Evolutionary conservation across 768 basidiomycete species (phyloP).

Genomic region (Gymnopilus dilepis): DNA sequence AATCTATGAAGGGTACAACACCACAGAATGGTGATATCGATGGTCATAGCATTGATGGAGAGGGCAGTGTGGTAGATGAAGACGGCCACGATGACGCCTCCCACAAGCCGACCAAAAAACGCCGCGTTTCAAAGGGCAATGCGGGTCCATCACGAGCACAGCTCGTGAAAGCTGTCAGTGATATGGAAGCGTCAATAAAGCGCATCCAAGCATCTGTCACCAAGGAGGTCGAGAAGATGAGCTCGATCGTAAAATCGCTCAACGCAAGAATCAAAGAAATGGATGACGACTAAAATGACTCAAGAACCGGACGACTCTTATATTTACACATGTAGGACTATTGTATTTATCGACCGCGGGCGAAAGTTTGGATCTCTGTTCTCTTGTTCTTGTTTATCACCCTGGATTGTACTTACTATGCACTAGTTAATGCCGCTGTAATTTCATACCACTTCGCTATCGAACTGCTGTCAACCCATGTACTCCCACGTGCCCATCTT

Average conservation of each 20-base stretch:
- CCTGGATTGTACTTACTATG: conserved; percentile 33
- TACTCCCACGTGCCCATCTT: conserved; percentile 11
- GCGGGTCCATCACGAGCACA: conserved; percentile 34
- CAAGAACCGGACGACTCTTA: conserved; percentile 1
- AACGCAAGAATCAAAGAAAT: conserved; percentile 39
- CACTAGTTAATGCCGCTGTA: conserved; percentile 29
- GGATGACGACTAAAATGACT: conserved; percentile 34
- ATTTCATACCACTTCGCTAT: conserved; percentile 26
- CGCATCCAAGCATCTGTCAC: conserved; percentile 38
- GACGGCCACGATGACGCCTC: conserved; percentile 36
- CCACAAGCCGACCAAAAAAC: conserved; percentile 38
- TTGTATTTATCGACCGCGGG: conserved; percentile 21
- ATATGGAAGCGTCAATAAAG: conserved; percentile 41
- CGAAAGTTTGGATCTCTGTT: conserved; percentile 25
- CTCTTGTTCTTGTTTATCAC: conserved; percentile 25
- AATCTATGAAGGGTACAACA: conserved; percentile 25
- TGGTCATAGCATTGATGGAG: conserved; percentile 30
- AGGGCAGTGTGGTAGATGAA: conserved; percentile 42
- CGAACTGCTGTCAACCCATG: conserved; percentile 21
- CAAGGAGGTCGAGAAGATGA: conserved; percentile 43
- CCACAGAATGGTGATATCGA: conserved; percentile 30
- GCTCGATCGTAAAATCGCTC: conserved; percentile 33
- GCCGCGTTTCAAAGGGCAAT: conserved; percentile 36
- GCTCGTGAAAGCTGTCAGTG: conserved; percentile 38
- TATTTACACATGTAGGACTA: conserved; percentile 10